A percentile compares a stretch with the other conserved stretches of the same genome.
Conservation (phyloP, 495 filamentous ascomycete species). For the Penicillium chermesinum region DNA sequence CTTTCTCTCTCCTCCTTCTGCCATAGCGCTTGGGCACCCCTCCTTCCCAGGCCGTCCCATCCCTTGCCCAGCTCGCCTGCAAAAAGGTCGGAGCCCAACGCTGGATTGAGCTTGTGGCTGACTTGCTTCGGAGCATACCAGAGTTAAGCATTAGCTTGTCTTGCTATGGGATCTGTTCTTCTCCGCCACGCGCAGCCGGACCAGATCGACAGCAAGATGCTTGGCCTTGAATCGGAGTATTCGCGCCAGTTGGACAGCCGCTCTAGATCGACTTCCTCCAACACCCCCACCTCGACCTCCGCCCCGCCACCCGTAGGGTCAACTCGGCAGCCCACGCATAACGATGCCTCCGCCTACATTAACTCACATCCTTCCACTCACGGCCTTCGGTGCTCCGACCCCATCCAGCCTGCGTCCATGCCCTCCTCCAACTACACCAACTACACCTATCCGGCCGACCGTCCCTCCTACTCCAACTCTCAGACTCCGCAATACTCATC, state of each 20-base stretch:
- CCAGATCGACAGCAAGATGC: constrained; percentile 46
- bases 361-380: constrained; percentile 26
- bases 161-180: constrained; percentile 45
- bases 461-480: constrained; percentile 15
- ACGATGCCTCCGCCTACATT: constrained; percentile 42
- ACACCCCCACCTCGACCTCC: constrained; percentile 36
- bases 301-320: constrained; percentile 39
- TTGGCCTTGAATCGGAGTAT: constrained; percentile 44
- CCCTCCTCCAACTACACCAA: constrained; percentile 26
- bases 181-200: constrained; percentile 45
- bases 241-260: constrained; percentile 22
- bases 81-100: neutral
- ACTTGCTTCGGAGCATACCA: constrained; percentile 3
- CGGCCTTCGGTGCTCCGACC: constrained; percentile 25
- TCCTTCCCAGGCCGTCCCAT: neutral
- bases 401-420: constrained; percentile 27
- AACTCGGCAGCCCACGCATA: constrained; percentile 31
- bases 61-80: neutral
- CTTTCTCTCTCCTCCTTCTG: neutral
- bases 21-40: too few species aligned
- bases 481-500: constrained; percentile 14
- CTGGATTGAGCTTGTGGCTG: constrained; percentile 9
- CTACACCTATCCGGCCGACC: constrained; percentile 21
- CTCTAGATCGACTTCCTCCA: constrained; percentile 37
- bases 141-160: constrained; percentile 4